These are phyloP conservation scores for Amphicarpaea edgeworthii DNA, from an alignment of 306 rosid species.

Conservation along the genomic window DNA sequence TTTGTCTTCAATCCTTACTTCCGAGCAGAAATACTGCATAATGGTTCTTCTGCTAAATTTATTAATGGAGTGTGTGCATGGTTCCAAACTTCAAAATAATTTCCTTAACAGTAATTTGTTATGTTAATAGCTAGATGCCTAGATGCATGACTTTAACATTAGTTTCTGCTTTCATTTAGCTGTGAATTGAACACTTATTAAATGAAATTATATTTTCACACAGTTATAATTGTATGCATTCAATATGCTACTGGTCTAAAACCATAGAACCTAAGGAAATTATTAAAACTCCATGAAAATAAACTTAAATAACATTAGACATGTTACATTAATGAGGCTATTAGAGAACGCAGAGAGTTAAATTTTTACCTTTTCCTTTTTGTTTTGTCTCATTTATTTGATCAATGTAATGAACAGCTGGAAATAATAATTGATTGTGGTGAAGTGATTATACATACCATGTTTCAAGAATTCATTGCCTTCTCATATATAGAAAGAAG, in stretches of 20 bases:
- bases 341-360: slow-evolving; percentile 13
- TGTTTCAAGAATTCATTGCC: slow-evolving; percentile 9
- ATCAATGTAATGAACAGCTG: slow-evolving; percentile 27
- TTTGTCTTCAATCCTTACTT: slow-evolving; percentile 56
- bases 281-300: slow-evolving; percentile 10
- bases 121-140: background rate
- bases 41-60: slow-evolving; percentile 33
- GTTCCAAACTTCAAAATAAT: slow-evolving; percentile 19
- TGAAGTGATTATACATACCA: background rate
- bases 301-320: slow-evolving; percentile 17
- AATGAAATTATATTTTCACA: slow-evolving; percentile 27
- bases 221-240: background rate
- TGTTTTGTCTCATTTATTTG: slow-evolving; percentile 13
- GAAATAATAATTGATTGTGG: slow-evolving; percentile 2
- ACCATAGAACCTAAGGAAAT: slow-evolving; percentile 22
- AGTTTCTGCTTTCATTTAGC: slow-evolving; percentile 36
- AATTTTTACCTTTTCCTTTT: background rate
- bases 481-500: background rate
- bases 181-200: slow-evolving; percentile 17
- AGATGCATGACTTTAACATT: slow-evolving; percentile 26
- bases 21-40: background rate
- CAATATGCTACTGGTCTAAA: slow-evolving; percentile 17
- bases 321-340: background rate
- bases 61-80: slow-evolving; percentile 11
- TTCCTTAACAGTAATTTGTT: slow-evolving; percentile 23